phyloP scores from a whole-genome alignment of 2,329 filamentous ascomycete species.

The Amphichorda felina region DNA sequence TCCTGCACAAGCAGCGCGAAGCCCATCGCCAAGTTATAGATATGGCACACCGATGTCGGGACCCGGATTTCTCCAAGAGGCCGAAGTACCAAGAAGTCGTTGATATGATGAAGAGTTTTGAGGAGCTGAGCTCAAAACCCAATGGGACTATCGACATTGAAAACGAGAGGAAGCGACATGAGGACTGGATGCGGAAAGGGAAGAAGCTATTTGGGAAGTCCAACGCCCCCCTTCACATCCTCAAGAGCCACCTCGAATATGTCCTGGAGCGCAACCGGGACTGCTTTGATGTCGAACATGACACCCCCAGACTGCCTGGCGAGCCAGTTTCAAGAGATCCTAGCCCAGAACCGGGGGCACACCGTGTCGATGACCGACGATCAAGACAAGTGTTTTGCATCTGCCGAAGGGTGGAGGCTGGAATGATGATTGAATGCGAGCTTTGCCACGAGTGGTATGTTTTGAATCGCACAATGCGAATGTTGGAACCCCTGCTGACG shows the following conservation, averaged over 20 bases:
- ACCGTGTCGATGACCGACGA: conserved; percentile 48
- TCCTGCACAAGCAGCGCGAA: conserved; percentile 90
- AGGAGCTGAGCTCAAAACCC: conserved; percentile 86
- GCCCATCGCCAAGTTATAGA: conserved; percentile 81
- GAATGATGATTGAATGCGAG: conserved; percentile 99
- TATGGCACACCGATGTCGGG: conserved; percentile 65
- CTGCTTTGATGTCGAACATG: conserved; percentile 78
- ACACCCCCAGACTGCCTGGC: conserved; percentile 79
- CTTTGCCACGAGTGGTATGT: conserved; percentile 92
- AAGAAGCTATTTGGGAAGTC: conserved; percentile 98
- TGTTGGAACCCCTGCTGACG: conserved; percentile 2
- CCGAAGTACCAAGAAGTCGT: conserved; percentile 85
- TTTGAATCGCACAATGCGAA: neutral
- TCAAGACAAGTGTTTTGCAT: conserved; percentile 88
- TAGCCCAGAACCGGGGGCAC: conserved; percentile 38
- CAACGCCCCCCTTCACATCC: conserved; percentile 90
- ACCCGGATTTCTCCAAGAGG: conserved; percentile 63
- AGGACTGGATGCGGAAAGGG: conserved; percentile 98
- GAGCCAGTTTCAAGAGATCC: conserved; percentile 85
- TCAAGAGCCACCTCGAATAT: conserved; percentile 88
- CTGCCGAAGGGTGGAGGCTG: conserved; percentile 82
- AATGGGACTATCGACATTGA: conserved; percentile 85
- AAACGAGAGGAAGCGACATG: conserved; percentile 85
- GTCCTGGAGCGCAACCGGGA: conserved; percentile 80
- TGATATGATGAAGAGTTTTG: conserved; percentile 76